Evolutionary conservation across 352 stramenopile species (phyloP).

Genomic region (Phytopythium delawarense): DNA sequence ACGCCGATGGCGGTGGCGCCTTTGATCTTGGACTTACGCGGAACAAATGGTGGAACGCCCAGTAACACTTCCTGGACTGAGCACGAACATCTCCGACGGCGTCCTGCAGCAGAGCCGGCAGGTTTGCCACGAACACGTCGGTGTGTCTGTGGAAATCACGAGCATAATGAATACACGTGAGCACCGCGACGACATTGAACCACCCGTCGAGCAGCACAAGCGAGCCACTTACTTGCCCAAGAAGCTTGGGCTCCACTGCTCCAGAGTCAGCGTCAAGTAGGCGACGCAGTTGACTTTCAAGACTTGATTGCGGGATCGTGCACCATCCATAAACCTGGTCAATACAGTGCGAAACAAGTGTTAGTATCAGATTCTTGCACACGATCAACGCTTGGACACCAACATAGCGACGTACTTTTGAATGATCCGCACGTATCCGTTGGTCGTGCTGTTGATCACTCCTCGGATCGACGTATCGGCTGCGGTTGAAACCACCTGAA

Average conservation of each 20-base stretch:
- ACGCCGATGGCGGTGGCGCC: not conserved
- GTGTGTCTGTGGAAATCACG: conserved; percentile 28
- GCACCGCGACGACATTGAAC: not conserved
- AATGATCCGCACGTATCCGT: conserved; percentile 66
- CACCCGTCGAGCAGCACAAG: not conserved
- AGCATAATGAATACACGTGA: not conserved
- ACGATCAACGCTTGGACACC: not conserved
- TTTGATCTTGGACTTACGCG: conserved; percentile 20
- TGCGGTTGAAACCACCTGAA: conserved; percentile 77
- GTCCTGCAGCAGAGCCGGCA: conserved; percentile 62
- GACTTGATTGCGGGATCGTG: conserved; percentile 69
- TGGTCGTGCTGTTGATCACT: conserved; percentile 74
- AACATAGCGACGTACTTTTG: conserved; percentile 46
- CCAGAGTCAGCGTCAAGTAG: conserved; percentile 73
- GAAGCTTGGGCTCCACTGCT: conserved; percentile 56
- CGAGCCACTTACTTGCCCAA: conserved; percentile 62
- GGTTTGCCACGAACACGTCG: conserved; percentile 50
- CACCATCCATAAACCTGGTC: conserved; percentile 67
- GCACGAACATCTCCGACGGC: conserved; percentile 70
- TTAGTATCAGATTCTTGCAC: not conserved
- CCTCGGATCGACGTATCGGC: conserved; percentile 66
- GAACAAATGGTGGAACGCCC: conserved; percentile 68
- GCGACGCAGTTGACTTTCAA: conserved; percentile 63
- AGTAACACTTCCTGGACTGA: conserved; percentile 76
- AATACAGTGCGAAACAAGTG: not conserved